Conservation (phyloP, 78 protist species). For the Planoprotostelium fungivorum region DNA sequence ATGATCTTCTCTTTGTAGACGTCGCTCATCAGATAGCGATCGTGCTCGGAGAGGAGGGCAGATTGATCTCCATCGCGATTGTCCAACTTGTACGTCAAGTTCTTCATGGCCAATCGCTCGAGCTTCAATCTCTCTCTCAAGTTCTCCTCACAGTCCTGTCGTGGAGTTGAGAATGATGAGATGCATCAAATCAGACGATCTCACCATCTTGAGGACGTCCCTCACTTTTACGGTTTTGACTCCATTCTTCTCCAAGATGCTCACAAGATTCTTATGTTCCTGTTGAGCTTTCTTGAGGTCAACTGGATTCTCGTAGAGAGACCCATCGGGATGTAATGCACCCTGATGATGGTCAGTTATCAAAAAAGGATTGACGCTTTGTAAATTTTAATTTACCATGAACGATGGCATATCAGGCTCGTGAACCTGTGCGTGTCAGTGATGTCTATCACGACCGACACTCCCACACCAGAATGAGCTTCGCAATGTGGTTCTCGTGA, state of each 20-base stretch:
- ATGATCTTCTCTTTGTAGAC: slow-evolving; percentile 57
- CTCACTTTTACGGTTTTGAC: slow-evolving; percentile 40
- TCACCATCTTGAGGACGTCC: slow-evolving; percentile 15
- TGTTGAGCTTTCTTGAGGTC: slow-evolving; percentile 60
- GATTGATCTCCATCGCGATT: slow-evolving; percentile 26
- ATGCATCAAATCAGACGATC: neutral
- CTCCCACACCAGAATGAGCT: slow-evolving; percentile 55
- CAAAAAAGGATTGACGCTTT: neutral
- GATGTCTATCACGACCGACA: neutral
- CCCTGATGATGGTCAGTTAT: slow-evolving; percentile 64
- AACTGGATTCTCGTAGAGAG: slow-evolving; percentile 79
- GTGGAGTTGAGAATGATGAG: slow-evolving; percentile 20
- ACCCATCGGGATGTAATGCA: slow-evolving; percentile 77
- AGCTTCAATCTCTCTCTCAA: slow-evolving; percentile 55
- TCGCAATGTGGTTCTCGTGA: slow-evolving; percentile 75
- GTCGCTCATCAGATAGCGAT: slow-evolving; percentile 34
- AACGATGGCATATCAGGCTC: neutral
- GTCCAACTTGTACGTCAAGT: slow-evolving; percentile 46
- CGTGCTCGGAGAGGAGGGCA: slow-evolving; percentile 11
- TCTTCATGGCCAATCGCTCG: slow-evolving; percentile 69
- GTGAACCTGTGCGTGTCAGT: neutral
- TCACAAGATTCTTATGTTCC: slow-evolving; percentile 55
- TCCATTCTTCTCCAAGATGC: slow-evolving; percentile 39
- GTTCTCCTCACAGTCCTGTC: slow-evolving; percentile 21
- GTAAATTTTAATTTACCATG: neutral